Evolutionary conservation across 2,329 filamentous ascomycete genomes (phyloP).

Genomic region (Fusarium poae): DNA sequence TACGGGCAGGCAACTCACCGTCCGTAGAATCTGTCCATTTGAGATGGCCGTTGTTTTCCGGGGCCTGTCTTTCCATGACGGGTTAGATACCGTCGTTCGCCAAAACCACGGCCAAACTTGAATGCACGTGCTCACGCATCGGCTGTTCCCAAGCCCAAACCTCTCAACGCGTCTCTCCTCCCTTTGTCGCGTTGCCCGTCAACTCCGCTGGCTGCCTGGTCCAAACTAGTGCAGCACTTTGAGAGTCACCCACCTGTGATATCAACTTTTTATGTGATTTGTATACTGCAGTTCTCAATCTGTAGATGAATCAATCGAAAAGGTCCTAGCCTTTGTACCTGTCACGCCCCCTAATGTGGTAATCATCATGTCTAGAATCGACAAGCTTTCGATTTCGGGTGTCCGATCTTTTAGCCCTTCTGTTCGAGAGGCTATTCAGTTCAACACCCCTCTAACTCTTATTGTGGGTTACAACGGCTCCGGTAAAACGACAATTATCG

Average conservation of each 20-base stretch:
- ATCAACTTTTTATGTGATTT: background rate
- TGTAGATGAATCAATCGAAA: conserved; percentile 6
- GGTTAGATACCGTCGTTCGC: background rate
- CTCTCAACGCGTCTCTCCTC: conserved; percentile 32
- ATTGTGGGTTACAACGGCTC: conserved; percentile 98
- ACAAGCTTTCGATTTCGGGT: conserved; percentile 88
- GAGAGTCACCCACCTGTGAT: background rate
- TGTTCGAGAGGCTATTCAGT: conserved; percentile 82
- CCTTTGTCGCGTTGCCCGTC: conserved; percentile 32
- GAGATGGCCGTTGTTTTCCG: background rate
- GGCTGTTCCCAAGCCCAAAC: background rate
- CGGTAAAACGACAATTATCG: conserved; percentile 98
- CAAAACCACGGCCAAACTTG: conserved; percentile 20
- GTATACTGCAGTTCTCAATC: background rate
- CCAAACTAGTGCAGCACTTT: conserved; percentile 10
- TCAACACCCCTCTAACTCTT: conserved; percentile 90
- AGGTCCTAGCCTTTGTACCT: background rate
- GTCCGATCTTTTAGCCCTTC: conserved; percentile 86
- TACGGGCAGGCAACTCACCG: background rate
- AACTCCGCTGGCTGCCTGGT: conserved; percentile 18
- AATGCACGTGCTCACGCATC: conserved; percentile 40
- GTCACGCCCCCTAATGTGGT: conserved; percentile 21
- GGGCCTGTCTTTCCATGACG: background rate
- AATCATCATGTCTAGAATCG: conserved; percentile 78
- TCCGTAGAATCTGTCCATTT: background rate